These are phyloP conservation scores for Zoysia matrella DNA, from an alignment of 202 grass and related monocot species.

Conservation along the genomic window DNA sequence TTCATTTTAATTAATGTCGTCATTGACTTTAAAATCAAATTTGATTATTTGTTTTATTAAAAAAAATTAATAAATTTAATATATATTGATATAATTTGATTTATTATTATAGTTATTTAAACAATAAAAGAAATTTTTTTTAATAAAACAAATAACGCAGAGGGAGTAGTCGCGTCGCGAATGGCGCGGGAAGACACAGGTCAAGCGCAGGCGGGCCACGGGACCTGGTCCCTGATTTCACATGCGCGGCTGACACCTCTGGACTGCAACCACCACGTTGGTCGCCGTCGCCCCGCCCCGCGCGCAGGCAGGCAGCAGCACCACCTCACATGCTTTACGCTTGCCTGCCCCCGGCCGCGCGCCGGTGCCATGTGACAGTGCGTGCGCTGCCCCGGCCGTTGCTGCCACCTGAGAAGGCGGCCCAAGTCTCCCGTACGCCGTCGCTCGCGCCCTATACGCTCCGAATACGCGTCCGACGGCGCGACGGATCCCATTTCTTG, in stretches of 20 bases:
- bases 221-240: conserved; percentile 26
- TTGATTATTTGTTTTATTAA: too few relatives aligned
- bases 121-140: too few relatives aligned
- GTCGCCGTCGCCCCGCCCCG: background rate
- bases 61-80: too few relatives aligned
- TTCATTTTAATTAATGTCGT: too few relatives aligned
- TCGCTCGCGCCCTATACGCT: background rate
- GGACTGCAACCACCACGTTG: conserved; percentile 49
- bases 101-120: too few relatives aligned
- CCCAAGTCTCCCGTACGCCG: background rate
- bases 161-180: background rate
- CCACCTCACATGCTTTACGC: too few relatives aligned
- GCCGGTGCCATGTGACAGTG: conserved; percentile 34
- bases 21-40: too few relatives aligned
- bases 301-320: background rate
- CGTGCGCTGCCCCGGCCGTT: background rate
- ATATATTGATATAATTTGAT: too few relatives aligned
- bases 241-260: conserved; percentile 27
- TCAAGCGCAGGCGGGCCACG: background rate
- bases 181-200: conserved; percentile 3
- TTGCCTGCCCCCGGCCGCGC: conserved; percentile 20
- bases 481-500: background rate
- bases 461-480: conserved; percentile 14
- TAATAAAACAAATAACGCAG: too few relatives aligned
- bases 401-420: too few relatives aligned